Base-by-base conservation (phyloP, 2,329 filamentous ascomycete genomes). In the Aspergillus sp. region DNA sequence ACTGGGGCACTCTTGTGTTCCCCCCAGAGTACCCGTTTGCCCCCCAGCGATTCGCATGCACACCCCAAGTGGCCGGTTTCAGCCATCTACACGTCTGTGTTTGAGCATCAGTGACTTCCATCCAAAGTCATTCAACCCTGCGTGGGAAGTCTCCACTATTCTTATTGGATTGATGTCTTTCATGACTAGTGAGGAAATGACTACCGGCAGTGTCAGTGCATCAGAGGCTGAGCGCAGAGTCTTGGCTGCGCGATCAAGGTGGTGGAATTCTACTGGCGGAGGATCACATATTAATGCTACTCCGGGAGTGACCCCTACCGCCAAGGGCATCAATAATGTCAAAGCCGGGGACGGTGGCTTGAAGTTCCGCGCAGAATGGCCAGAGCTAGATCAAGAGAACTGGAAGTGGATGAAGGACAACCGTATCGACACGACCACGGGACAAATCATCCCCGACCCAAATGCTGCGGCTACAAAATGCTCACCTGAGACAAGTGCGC, bases 151-250 rank as follows among this genome's bases (percentile, higher is more conserved):
- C 6, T 91, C 86, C 43, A 98, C 93, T 0, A 98, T 98, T 52
- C 74, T 98, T 11, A 94, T 95, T 43, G 93, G 93, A 7, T 79
- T 98, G 27, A 75, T 97, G 50, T 94, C 87, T 33, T 98, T 98
- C 70, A 98, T 98, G 93, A 97, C 91, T 2, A 89, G 88, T 53
- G 91, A 98, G 62, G 93, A 98, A 72, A 96, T 97, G 86, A 98
- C 93, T 0, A 97, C 93, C 0, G 93, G 93, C 2, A 90, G 85
- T 28, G 81, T 98, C 28, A 84, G 85, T 5, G 88, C 84, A 12
- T 85, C 81, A 0, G 80, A 88, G 39, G 74, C 79, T 4, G 90
- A 97, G 73, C 81, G 91, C 48, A 85, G 82, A 64, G 79, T 85
- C 57, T 81, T 90, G 39, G 90, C 93, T 0, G 76, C 78, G 26